Evolutionary conservation across 805 yeast species (phyloP).

Genomic region (Saturnispora sanitii): DNA sequence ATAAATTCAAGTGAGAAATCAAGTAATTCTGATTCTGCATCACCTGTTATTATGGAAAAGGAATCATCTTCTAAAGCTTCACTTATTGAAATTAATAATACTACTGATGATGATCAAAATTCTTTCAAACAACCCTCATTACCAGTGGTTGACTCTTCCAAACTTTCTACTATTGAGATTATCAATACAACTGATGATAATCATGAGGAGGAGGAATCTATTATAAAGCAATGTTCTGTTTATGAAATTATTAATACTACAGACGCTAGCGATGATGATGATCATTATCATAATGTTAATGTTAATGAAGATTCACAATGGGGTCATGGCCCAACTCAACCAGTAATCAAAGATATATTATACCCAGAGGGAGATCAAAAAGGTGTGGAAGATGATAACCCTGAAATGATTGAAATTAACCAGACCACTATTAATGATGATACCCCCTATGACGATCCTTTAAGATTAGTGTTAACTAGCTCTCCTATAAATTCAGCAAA

Average conservation of each 20-base stretch:
- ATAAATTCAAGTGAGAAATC: no score
- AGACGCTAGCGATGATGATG: background rate
- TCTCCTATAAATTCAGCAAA: constrained; percentile 6
- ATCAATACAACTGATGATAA: constrained; percentile 6
- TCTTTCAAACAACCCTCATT: no score
- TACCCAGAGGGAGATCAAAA: no score
- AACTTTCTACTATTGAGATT: constrained; percentile 9
- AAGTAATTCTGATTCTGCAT: no score
- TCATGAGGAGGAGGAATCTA: background rate
- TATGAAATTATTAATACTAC: background rate
- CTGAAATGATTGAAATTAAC: background rate
- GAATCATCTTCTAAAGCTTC: no score
- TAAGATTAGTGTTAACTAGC: constrained; percentile 8
- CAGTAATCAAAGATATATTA: no score
- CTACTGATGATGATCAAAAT: background rate
- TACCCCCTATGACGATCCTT: background rate
- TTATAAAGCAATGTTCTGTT: no score
- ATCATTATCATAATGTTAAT: background rate
- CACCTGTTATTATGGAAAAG: no score
- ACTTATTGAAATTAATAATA: background rate
- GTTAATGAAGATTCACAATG: no score
- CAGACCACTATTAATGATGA: background rate
- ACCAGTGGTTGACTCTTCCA: no score
- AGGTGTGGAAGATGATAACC: background rate
- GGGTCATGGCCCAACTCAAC: no score